Evolutionary conservation across 164 flowering plant species (phyloP).

Genomic region (Amborella trichopoda): DNA sequence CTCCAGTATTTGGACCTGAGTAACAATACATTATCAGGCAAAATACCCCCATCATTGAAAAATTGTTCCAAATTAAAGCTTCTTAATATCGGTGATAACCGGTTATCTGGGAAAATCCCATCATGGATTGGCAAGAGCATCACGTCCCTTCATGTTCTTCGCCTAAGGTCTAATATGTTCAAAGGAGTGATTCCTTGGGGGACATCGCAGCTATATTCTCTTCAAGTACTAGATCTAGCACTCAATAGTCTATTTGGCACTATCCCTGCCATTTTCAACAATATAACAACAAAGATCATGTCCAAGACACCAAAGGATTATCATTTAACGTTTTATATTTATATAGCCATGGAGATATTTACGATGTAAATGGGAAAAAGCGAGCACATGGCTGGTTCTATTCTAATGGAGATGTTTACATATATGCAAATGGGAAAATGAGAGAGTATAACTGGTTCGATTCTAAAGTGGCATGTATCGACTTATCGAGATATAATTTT

Average conservation of each 20-base stretch:
- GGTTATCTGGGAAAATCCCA: slow-evolving; percentile 7
- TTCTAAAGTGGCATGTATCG: too few relatives aligned
- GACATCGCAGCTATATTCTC: slow-evolving; percentile 5
- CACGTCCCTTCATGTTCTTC: slow-evolving; percentile 3
- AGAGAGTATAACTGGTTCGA: too few relatives aligned
- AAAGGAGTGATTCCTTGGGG: slow-evolving; percentile 3
- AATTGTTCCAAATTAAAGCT: not conserved
- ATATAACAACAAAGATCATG: too few relatives aligned
- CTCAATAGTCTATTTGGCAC: slow-evolving; percentile 5
- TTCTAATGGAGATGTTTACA: too few relatives aligned
- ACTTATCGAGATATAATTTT: too few relatives aligned
- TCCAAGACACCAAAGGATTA: too few relatives aligned
- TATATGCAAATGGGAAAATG: too few relatives aligned
- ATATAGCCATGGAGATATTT: too few relatives aligned
- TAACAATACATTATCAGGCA: slow-evolving; percentile 5
- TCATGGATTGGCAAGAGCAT: slow-evolving; percentile 14
- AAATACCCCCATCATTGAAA: not conserved
- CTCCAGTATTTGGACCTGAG: slow-evolving; percentile 4
- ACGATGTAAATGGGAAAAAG: too few relatives aligned
- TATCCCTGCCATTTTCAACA: too few relatives aligned
- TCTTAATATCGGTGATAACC: slow-evolving; percentile 11
- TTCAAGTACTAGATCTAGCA: slow-evolving; percentile 15
- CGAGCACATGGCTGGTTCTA: too few relatives aligned
- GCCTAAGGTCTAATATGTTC: slow-evolving; percentile 9
- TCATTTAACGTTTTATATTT: too few relatives aligned